These are phyloP conservation scores for Citrus hindsii DNA, from an alignment of 345 rosid genomes.

Conservation along the genomic window DNA sequence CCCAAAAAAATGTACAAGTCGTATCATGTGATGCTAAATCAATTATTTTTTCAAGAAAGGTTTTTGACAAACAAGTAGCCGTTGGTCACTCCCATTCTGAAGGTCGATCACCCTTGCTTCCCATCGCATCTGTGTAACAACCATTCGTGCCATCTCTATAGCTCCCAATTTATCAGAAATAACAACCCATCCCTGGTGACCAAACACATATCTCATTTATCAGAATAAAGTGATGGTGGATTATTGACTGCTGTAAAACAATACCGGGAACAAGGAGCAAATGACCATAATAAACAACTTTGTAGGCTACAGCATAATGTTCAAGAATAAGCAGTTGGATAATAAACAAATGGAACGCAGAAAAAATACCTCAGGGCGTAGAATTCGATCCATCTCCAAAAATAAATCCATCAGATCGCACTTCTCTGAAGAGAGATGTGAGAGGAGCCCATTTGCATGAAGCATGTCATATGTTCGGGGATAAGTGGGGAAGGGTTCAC, in stretches of 20 bases:
- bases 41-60: constrained; percentile 76
- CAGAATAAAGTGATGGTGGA: not conserved
- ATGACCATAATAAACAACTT: not conserved
- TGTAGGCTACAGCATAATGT: not conserved
- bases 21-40: constrained; percentile 16
- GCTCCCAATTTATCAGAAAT: constrained; percentile 68
- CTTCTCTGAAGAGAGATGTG: constrained; percentile 56
- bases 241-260: not conserved
- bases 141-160: constrained; percentile 74
- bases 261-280: not conserved
- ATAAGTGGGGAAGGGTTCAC: constrained; percentile 97
- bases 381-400: constrained; percentile 93
- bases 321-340: not conserved
- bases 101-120: constrained; percentile 96
- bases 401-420: constrained; percentile 75
- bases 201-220: not conserved
- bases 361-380: constrained; percentile 84
- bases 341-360: not conserved
- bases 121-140: constrained; percentile 84
- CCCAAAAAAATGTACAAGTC: constrained; percentile 28
- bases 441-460: constrained; percentile 85
- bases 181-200: constrained; percentile 86
- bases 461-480: constrained; percentile 97
- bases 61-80: constrained; percentile 94
- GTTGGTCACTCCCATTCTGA: constrained; percentile 93